Evolutionary conservation across 2,329 filamentous ascomycete genomes (phyloP).

Genomic region (Hymenoscyphus occultus): DNA sequence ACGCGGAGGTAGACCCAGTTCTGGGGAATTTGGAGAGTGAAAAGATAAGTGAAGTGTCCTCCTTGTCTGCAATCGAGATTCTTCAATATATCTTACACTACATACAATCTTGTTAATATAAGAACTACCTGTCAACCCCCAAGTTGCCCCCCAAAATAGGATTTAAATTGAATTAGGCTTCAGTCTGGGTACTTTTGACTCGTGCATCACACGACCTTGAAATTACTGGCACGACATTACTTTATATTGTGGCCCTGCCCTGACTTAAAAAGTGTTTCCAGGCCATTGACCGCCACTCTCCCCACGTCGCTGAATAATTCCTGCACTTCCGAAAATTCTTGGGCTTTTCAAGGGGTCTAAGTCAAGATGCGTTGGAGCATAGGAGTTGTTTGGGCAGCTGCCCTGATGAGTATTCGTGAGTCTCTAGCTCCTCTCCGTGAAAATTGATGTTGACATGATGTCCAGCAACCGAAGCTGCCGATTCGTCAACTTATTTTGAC

Average conservation of each 20-base stretch:
- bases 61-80: conserved; percentile 9
- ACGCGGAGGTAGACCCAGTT: neutral
- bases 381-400: conserved; percentile 11
- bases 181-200: neutral
- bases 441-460: neutral
- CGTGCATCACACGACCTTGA: conserved; percentile 1
- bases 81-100: neutral
- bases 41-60: conserved; percentile 4
- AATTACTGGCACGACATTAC: neutral
- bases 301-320: neutral
- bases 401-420: conserved; percentile 16
- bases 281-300: neutral
- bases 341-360: neutral
- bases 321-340: conserved; percentile 1
- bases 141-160: neutral
- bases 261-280: neutral
- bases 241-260: conserved; percentile 8
- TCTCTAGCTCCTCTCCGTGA: neutral
- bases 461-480: conserved; percentile 11
- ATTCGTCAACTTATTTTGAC: conserved; percentile 16
- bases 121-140: conserved; percentile 1
- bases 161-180: conserved; percentile 3
- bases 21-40: neutral
- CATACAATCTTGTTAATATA: conserved; percentile 12
- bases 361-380: conserved; percentile 21